A percentile compares a stretch with the other conserved stretches of the same genome.
These are phyloP conservation scores for Leishmania tropica DNA, from an alignment of 208 protist genomes.

Conservation along the genomic window DNA sequence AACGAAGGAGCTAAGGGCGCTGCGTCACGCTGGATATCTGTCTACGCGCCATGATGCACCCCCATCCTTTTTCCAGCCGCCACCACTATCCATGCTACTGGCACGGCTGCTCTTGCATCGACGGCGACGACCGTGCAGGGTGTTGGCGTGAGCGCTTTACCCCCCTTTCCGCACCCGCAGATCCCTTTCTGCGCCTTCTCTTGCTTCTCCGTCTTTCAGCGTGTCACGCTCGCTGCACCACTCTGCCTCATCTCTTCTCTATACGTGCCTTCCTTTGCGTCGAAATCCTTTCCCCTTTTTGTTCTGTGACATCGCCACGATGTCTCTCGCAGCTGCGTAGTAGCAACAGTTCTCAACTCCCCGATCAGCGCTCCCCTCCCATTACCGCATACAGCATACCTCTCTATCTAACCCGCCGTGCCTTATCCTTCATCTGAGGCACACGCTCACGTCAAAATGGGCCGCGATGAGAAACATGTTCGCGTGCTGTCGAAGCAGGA, in stretches of 20 bases:
- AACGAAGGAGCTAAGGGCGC: not conserved
- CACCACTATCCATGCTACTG: too few relatives aligned
- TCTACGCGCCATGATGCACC: not conserved
- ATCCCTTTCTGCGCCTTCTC: not conserved
- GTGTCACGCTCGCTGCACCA: not conserved
- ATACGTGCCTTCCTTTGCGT: too few relatives aligned
- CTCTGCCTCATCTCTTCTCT: not conserved
- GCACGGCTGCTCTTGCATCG: not conserved
- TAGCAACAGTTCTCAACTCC: not conserved
- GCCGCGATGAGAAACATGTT: constrained; percentile 48
- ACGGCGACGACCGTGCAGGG: not conserved
- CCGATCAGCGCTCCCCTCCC: not conserved
- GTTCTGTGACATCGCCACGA: too few relatives aligned
- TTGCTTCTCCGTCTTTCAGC: not conserved
- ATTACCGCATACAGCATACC: not conserved
- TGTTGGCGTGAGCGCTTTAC: not conserved
- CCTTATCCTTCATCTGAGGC: not conserved
- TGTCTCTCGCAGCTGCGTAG: not conserved
- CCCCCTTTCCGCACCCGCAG: not conserved
- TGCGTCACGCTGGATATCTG: not conserved
- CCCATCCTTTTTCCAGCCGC: not conserved
- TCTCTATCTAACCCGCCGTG: not conserved
- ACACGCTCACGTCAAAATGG: constrained; percentile 31
- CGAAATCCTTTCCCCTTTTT: too few relatives aligned
- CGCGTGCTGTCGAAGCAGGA: constrained; percentile 88